These are phyloP conservation scores for Fusarium floridanum DNA, from an alignment of 2,329 filamentous ascomycete genomes.

Conservation along the genomic window DNA sequence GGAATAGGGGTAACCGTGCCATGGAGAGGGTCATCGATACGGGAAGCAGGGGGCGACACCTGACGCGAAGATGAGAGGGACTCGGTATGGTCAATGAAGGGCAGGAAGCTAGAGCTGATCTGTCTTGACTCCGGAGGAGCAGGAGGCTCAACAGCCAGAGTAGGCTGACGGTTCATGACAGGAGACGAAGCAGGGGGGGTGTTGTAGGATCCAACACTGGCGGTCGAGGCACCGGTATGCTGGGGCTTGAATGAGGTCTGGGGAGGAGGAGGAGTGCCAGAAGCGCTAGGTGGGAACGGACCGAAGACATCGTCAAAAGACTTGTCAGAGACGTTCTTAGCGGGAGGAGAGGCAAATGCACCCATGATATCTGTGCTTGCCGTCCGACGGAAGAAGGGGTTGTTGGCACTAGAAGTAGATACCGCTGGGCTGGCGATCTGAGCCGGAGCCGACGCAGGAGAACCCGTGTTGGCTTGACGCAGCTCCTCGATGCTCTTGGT, in stretches of 20 bases:
- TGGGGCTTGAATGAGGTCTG: slow-evolving; percentile 62
- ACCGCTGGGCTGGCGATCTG: slow-evolving; percentile 77
- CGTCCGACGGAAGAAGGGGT: slow-evolving; percentile 90
- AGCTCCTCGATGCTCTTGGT: slow-evolving; percentile 73
- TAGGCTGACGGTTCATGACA: slow-evolving; percentile 72
- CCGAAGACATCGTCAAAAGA: slow-evolving; percentile 92
- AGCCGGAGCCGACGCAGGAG: slow-evolving; percentile 60
- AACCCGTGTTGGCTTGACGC: slow-evolving; percentile 65
- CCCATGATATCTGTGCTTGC: slow-evolving; percentile 72
- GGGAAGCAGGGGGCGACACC: slow-evolving; percentile 76
- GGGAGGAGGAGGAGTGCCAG: slow-evolving; percentile 59
- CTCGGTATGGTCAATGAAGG: slow-evolving; percentile 74
- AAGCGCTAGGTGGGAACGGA: slow-evolving; percentile 65
- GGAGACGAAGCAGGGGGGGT: slow-evolving; percentile 72
- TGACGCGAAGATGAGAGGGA: slow-evolving; percentile 83
- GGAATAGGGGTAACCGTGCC: slow-evolving; percentile 47
- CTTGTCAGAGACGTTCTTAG: slow-evolving; percentile 68
- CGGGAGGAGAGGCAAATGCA: slow-evolving; percentile 63
- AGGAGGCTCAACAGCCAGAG: slow-evolving; percentile 67
- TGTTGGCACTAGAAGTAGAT: slow-evolving; percentile 81
- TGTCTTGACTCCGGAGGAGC: slow-evolving; percentile 81
- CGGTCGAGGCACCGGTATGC: slow-evolving; percentile 68
- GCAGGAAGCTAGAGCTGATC: slow-evolving; percentile 81
- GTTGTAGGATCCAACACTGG: slow-evolving; percentile 64
- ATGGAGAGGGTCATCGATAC: slow-evolving; percentile 64